Percentiles rank a stretch among this genome's conserved stretches.
phyloP scores from a whole-genome alignment of 352 stramenopile genomes.

The Phytophthora chlamydospora region DNA sequence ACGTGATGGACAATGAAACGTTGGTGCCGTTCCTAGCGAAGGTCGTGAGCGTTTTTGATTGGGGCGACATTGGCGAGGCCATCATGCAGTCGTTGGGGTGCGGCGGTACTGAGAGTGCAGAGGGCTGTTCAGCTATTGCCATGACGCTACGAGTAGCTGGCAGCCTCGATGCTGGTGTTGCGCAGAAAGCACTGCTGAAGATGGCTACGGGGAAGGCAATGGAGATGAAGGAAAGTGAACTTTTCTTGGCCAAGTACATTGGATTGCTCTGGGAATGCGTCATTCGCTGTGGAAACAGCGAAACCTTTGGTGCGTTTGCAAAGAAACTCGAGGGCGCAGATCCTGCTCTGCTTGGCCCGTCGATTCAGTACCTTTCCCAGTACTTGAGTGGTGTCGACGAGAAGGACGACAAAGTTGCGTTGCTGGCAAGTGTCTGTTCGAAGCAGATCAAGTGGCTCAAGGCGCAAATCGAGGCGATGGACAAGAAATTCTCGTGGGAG shows the following conservation, averaged over 20 bases:
- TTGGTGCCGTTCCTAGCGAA: background rate
- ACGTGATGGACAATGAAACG: background rate
- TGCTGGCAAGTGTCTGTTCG: background rate
- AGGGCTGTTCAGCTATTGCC: background rate
- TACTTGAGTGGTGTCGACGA: background rate
- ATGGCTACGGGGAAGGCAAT: background rate
- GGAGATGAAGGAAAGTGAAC: background rate
- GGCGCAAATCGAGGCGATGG: background rate
- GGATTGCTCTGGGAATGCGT: conserved; percentile 10
- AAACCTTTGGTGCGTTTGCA: background rate
- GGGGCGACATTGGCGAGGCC: conserved; percentile 8
- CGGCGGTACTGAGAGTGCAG: background rate
- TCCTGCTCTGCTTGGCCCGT: background rate
- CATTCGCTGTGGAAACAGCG: conserved; percentile 1
- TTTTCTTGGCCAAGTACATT: conserved; percentile 1
- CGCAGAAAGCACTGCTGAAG: background rate
- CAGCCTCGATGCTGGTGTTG: background rate
- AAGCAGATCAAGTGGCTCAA: conserved; percentile 11
- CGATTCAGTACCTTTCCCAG: background rate
- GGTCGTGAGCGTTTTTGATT: conserved; percentile 13
- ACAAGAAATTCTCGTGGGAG: conserved; percentile 5
- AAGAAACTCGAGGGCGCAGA: conserved; percentile 7
- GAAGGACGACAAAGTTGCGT: background rate
- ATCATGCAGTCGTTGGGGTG: background rate
- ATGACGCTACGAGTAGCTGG: conserved; percentile 1